Conservation (phyloP, 2,329 filamentous ascomycete species). For the Pseudogymnoascus sp. region DNA sequence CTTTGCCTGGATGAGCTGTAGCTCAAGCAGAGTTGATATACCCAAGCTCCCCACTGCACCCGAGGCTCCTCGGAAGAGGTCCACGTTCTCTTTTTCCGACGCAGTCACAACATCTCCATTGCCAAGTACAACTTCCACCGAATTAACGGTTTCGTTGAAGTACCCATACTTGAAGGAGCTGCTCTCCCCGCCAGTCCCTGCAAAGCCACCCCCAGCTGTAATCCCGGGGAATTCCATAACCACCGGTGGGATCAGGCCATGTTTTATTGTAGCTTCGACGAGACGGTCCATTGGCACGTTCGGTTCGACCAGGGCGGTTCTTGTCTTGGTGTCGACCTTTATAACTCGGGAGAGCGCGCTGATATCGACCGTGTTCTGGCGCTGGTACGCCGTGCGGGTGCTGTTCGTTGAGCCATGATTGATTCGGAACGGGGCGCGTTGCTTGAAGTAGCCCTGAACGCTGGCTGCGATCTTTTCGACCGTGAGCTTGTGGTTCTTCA, state of each 20-base stretch:
- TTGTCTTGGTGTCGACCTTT: conserved; percentile 33
- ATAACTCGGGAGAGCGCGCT: conserved; percentile 41
- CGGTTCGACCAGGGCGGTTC: conserved; percentile 51
- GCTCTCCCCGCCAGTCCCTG: conserved; percentile 60
- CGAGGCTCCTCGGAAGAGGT: conserved; percentile 52
- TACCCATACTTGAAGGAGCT: conserved; percentile 59
- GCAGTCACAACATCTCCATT: conserved; percentile 47
- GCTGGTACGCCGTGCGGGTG: conserved; percentile 38
- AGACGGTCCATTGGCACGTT: conserved; percentile 63
- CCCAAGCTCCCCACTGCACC: conserved; percentile 54
- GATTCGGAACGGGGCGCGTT: conserved; percentile 43
- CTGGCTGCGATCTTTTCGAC: conserved; percentile 38
- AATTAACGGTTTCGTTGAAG: conserved; percentile 56
- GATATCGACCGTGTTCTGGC: conserved; percentile 40
- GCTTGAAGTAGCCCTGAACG: conserved; percentile 38
- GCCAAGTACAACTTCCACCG: conserved; percentile 55
- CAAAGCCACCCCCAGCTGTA: conserved; percentile 59
- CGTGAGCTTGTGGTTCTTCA: conserved; percentile 31
- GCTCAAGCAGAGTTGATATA: conserved; percentile 51
- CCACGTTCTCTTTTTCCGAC: conserved; percentile 38
- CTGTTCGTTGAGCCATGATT: conserved; percentile 51
- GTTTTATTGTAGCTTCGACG: conserved; percentile 46
- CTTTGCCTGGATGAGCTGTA: conserved; percentile 47
- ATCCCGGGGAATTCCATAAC: conserved; percentile 68
- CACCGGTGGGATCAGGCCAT: conserved; percentile 53